Conservation (phyloP, 2,329 filamentous ascomycete species). For the Stachybotrys echinatus region DNA sequence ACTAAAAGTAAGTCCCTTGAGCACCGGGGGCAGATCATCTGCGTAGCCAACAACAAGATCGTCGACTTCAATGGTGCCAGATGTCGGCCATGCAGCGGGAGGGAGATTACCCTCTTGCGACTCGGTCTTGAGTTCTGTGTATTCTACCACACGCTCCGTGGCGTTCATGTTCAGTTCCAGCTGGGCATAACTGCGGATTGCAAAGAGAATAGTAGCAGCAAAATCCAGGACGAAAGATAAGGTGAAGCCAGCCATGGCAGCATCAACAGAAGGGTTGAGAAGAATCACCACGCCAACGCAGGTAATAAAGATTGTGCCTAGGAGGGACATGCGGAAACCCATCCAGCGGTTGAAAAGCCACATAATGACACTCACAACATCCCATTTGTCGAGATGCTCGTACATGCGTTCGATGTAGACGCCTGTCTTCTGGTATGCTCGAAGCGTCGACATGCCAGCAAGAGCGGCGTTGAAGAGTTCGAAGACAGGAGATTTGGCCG, state of each 20-base stretch:
- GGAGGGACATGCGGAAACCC: constrained; percentile 63
- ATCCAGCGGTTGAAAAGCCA: constrained; percentile 76
- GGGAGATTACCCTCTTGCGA: constrained; percentile 54
- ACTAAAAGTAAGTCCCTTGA: constrained; percentile 63
- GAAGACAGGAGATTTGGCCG: constrained; percentile 71
- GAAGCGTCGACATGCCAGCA: constrained; percentile 68
- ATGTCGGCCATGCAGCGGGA: constrained; percentile 69
- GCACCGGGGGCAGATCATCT: constrained; percentile 62
- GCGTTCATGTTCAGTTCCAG: constrained; percentile 77
- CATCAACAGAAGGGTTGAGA: constrained; percentile 54
- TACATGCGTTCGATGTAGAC: constrained; percentile 68
- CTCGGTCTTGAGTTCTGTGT: constrained; percentile 64
- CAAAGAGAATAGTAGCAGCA: constrained; percentile 57
- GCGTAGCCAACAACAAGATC: constrained; percentile 70
- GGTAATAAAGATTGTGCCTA: constrained; percentile 65
- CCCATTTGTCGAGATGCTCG: constrained; percentile 61
- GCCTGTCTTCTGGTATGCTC: constrained; percentile 65
- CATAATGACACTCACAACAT: constrained; percentile 59
- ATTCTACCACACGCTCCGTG: constrained; percentile 71
- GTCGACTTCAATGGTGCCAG: constrained; percentile 67
- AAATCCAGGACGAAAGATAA: constrained; percentile 70
- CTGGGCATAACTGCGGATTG: constrained; percentile 62
- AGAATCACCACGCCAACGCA: constrained; percentile 62
- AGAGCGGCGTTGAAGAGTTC: constrained; percentile 73
- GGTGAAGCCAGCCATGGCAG: constrained; percentile 70